Evolutionary conservation across 257 asterid genomes (phyloP).

Genomic region (Fraxinus excelsior): DNA sequence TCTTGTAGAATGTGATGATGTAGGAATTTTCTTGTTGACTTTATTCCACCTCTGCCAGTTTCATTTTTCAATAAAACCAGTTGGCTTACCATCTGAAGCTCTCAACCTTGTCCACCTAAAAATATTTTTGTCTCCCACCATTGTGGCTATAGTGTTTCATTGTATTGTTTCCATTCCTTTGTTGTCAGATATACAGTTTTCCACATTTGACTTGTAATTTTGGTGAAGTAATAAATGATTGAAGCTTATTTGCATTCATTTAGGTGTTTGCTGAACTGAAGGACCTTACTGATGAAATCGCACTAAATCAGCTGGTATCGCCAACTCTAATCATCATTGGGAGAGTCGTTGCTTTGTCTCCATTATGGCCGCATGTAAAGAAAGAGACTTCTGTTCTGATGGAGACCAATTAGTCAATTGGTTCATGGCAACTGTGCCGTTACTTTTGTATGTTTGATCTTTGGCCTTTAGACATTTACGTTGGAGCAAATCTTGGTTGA

Average conservation of each 20-base stretch:
- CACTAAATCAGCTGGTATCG: conserved; percentile 57
- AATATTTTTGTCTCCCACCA: too few species aligned
- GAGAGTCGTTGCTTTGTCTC: conserved; percentile 84
- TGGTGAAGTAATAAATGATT: neutral
- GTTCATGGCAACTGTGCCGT: neutral
- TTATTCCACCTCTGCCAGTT: too few species aligned
- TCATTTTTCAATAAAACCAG: too few species aligned
- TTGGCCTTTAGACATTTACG: too few species aligned
- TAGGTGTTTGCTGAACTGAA: conserved; percentile 82
- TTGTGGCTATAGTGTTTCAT: too few species aligned
- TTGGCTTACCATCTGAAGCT: too few species aligned
- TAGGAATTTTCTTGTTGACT: too few species aligned
- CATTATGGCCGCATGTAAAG: conserved; percentile 60
- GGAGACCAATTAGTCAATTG: conserved; percentile 37
- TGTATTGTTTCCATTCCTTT: too few species aligned
- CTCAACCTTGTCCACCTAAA: too few species aligned
- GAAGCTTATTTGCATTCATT: conserved; percentile 10
- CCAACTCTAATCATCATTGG: conserved; percentile 82
- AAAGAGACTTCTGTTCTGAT: conserved; percentile 39
- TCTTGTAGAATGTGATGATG: too few species aligned
- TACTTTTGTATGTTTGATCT: neutral
- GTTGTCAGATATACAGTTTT: neutral
- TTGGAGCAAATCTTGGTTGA: neutral
- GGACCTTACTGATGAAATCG: conserved; percentile 63
- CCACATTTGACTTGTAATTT: neutral